Evolutionary conservation across 768 basidiomycete species (phyloP), one percentile per base, ranked within the genome.

Genomic region (Peribolospora baueri): DNA sequence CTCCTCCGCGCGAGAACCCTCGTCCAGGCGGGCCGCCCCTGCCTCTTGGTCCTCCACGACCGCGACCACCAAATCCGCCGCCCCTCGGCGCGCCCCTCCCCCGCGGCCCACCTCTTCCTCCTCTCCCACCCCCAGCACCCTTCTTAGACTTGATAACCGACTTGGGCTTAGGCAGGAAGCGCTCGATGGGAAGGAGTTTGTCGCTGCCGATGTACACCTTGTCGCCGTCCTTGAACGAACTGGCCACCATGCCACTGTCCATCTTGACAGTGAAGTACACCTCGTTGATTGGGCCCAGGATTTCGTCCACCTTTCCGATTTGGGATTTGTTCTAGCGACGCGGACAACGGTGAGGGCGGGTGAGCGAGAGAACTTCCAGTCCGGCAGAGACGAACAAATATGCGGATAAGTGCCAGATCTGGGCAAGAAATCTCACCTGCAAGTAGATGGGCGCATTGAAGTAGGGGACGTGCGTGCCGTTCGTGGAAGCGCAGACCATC

Each of bases 401-500:
- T 25, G 25, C 25, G 25, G 25, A 25, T 25, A 25, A 25, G 25
- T 25, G 25, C 25, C 25, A 25, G 25, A 25, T 25, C 25, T 25
- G 25, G 25, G 25, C 25, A 25, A 25, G 25, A 25, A 25, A 25
- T 25, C 25, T 25, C 25, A 25, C 25, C 25, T 25, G 80, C 53
- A 97, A 76, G 68, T 91, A 97, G 65, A 97, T 87, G 51, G 91
- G 90, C 0, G 91, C 90, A 68, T 98, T 98, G 76, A 98, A 98
- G 69, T 88, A 91, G 0, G 93, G 93, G 38, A 98, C 62, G 61
- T 63, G 54, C 7, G 36, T 42, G 14, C 40, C 46, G 65, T 85
- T 75, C 14, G 77, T 69, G 3, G 88, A 86, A 5, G 79, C 73
- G 68, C 93, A 98, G 52, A 98, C 74, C 91, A 98, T 97, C 67